phyloP scores from a whole-genome alignment of 257 asterid genomes.

The Cynanchum wilfordii region DNA sequence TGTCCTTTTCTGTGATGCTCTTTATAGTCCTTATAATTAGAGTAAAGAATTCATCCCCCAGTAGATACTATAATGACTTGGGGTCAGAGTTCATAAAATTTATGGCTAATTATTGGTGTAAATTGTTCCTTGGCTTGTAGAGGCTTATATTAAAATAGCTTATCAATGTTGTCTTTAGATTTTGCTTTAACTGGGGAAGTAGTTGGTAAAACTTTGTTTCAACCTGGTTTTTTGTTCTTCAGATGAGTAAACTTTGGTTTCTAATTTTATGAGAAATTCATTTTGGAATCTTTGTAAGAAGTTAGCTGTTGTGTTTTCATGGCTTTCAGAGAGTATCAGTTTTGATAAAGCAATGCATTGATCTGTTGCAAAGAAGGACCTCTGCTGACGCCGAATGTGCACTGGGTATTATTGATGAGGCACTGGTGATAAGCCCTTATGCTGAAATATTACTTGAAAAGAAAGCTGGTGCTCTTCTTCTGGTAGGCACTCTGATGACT shows the following conservation, averaged over 20 bases:
- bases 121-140: background rate
- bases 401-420: constrained; percentile 58
- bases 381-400: constrained; percentile 57
- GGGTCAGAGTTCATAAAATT: background rate
- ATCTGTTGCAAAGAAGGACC: constrained; percentile 48
- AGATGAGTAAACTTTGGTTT: background rate
- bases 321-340: constrained; percentile 64
- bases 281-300: constrained; percentile 5
- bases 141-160: background rate
- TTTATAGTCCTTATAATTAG: background rate
- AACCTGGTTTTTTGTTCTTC: background rate
- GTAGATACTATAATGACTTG: background rate
- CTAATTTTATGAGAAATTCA: constrained; percentile 4
- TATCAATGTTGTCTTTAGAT: background rate
- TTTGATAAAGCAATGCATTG: constrained; percentile 53
- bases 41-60: background rate
- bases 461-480: constrained; percentile 82
- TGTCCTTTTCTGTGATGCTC: background rate
- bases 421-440: constrained; percentile 62
- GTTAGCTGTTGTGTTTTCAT: constrained; percentile 15
- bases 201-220: background rate
- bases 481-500: constrained; percentile 43
- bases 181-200: background rate
- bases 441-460: constrained; percentile 62
- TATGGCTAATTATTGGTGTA: background rate